Evolutionary conservation across 306 rosid species (phyloP).

Genomic region (Vigna reflexopilosa): DNA sequence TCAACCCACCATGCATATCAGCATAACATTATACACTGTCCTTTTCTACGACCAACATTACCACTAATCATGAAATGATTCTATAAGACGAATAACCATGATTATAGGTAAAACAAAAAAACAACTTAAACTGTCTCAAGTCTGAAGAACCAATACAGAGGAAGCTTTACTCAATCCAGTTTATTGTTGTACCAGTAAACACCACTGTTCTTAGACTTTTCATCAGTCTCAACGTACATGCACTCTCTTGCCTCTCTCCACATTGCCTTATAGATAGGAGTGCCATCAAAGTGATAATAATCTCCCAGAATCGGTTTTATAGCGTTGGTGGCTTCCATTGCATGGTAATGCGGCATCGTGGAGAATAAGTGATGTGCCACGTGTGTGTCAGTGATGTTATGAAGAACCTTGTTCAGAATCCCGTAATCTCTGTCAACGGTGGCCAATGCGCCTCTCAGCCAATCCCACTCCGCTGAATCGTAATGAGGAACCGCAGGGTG

Average conservation of each 20-base stretch:
- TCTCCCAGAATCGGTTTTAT: slow-evolving; percentile 76
- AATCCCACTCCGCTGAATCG: slow-evolving; percentile 50
- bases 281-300: slow-evolving; percentile 73
- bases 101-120: not conserved
- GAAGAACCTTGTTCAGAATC: slow-evolving; percentile 40
- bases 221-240: slow-evolving; percentile 71
- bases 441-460: slow-evolving; percentile 46
- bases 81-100: not conserved
- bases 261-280: slow-evolving; percentile 68
- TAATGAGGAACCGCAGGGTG: slow-evolving; percentile 48
- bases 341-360: slow-evolving; percentile 85
- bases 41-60: not conserved
- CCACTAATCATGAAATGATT: not conserved
- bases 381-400: slow-evolving; percentile 47
- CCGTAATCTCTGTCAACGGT: slow-evolving; percentile 49
- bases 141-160: not conserved
- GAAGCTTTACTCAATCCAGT: slow-evolving; percentile 1
- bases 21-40: not conserved
- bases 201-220: slow-evolving; percentile 52
- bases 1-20: not conserved
- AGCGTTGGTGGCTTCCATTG: slow-evolving; percentile 84
- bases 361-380: slow-evolving; percentile 63
- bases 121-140: not conserved
- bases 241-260: slow-evolving; percentile 87
- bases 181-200: slow-evolving; percentile 77